Evolutionary conservation across 768 basidiomycete species (phyloP), one percentile per base, ranked within the genome.

Genomic region (Panellus pusillus): DNA sequence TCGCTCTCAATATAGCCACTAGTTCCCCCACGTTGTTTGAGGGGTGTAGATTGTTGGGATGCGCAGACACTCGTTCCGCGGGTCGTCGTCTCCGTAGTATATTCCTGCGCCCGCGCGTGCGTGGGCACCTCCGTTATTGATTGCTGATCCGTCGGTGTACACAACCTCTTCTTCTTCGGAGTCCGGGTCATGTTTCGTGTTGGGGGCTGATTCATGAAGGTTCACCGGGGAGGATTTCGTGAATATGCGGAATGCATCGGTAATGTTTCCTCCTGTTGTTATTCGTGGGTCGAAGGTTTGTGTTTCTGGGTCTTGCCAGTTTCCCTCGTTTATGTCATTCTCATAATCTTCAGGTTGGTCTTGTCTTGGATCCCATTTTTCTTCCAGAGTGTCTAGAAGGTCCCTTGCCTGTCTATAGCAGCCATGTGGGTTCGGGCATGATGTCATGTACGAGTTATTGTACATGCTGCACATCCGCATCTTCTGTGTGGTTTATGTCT

Each of bases 121-220:
- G 19, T 59, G 28, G 0, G 27, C 27, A 6, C 19, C 29, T 1
- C 58, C 58, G 38, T 60, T 60, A n/a, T 55, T 48, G 1, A 39
- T 41, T 27, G 51, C 52, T 0, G 57, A 56, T 0, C 63, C 53
- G 8, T 64, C 62, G 4, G 57, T 59, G 31, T 51, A 59, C 6
- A 50, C 44, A 4, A 17, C 29, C 5, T 29, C 29, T 2, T 43
- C 41, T 43, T 43, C 41, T 2, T 43, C 41, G 9, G 41, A 4
- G 17, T 43, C 41, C 6, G 41, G 41, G 17, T 43, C 20, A 4
- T 19, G 17, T 17, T 12, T 8, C 2, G 41, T 43, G 19, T 43
- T 12, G 19, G 41, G 41, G 2, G 41, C 41, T 2, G 24, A 24
- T 6, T 24, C 24, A 6, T 19, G 17, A 27, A 7, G 12, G 19